phyloP scores from a whole-genome alignment of 805 yeast genomes.

The Wickerhamiella occidentalis region DNA sequence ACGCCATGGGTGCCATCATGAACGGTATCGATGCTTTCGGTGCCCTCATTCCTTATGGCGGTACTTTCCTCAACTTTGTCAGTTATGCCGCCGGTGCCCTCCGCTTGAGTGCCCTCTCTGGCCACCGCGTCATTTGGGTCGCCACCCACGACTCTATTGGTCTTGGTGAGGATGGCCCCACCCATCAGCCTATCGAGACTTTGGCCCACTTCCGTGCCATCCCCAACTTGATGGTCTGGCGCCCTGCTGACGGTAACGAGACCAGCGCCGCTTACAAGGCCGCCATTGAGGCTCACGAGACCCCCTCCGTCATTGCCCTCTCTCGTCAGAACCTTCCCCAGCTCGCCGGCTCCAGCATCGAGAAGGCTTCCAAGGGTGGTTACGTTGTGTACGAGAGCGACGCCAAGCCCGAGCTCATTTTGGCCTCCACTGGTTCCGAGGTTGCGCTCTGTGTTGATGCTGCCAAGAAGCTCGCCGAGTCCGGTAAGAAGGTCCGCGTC shows the following conservation, averaged over 20 bases:
- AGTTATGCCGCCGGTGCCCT: constrained; percentile 46
- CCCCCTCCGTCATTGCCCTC: constrained; percentile 62
- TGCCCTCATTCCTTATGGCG: constrained; percentile 83
- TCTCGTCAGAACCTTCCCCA: constrained; percentile 79
- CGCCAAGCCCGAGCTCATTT: constrained; percentile 49
- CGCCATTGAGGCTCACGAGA: constrained; percentile 43
- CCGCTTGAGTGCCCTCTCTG: constrained; percentile 38
- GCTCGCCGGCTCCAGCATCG: constrained; percentile 81
- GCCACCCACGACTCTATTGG: constrained; percentile 50
- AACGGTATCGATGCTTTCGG: constrained; percentile 91
- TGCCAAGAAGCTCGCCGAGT: constrained; percentile 51
- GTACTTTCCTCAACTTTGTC: constrained; percentile 92
- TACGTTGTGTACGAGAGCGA: constrained; percentile 55
- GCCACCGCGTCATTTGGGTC: constrained; percentile 38
- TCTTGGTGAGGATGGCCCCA: constrained; percentile 48
- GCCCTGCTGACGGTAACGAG: constrained; percentile 46
- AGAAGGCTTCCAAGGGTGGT: constrained; percentile 91
- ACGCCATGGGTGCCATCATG: constrained; percentile 97
- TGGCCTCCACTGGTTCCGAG: constrained; percentile 92
- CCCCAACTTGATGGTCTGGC: constrained; percentile 39
- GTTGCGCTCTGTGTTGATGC: constrained; percentile 73
- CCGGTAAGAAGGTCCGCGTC: constrained; percentile 64
- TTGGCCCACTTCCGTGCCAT: constrained; percentile 40
- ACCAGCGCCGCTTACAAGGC: constrained; percentile 44
- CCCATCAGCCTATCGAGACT: constrained; percentile 45